A percentile compares a stretch with the other conserved stretches of the same genome.
phyloP scores from a whole-genome alignment of 345 rosid genomes.

The Psidium guajava region DNA sequence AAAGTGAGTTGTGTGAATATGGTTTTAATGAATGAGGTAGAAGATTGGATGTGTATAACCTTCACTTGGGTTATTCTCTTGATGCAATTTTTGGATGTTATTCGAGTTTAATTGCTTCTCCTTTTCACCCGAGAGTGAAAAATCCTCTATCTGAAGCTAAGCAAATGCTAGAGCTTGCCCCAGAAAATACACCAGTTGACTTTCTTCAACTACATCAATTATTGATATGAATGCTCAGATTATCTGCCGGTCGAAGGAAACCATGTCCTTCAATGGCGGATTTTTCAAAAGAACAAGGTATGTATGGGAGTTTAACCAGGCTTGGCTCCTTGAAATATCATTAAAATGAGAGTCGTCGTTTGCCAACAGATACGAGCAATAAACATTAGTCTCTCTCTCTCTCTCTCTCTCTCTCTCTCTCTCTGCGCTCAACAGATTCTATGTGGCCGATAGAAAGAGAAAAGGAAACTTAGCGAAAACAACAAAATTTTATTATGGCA shows the following conservation, averaged over 20 bases:
- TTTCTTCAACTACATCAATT: not conserved
- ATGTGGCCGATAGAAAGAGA: not conserved
- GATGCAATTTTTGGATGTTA: not conserved
- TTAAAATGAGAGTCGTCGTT: not conserved
- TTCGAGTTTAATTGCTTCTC: not conserved
- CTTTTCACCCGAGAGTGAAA: not conserved
- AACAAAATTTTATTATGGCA: not conserved
- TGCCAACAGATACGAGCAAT: not conserved
- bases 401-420: not conserved
- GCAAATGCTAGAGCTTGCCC: not conserved
- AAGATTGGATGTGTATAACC: not conserved
- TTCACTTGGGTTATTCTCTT: not conserved
- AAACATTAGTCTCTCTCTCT: not conserved
- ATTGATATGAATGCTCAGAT: not conserved
- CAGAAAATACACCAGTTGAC: not conserved
- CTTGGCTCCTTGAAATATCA: not conserved
- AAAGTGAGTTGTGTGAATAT: not conserved
- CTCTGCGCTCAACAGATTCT: not conserved
- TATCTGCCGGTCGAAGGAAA: not conserved
- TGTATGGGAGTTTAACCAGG: not conserved
- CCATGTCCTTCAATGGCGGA: not conserved
- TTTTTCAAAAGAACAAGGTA: not conserved
- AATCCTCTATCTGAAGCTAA: not conserved
- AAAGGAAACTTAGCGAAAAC: not conserved
- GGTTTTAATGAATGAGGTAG: not conserved